phyloP scores from a whole-genome alignment of 768 basidiomycete species.

The Podaxis sp. region DNA sequence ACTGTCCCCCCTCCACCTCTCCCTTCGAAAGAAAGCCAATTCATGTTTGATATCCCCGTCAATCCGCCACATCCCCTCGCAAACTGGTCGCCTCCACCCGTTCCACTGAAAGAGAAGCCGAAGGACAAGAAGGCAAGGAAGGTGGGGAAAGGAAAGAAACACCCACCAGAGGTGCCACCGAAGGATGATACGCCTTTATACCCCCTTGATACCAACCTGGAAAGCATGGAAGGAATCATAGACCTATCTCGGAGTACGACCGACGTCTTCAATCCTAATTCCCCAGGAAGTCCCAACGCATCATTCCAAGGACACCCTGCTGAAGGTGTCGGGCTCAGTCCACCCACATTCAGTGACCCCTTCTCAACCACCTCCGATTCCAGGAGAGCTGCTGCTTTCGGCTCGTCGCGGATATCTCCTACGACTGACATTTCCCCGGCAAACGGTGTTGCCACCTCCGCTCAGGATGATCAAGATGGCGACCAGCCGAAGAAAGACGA shows the following conservation, averaged over 20 bases:
- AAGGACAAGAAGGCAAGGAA: constrained; percentile 10
- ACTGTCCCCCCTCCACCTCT: constrained; percentile 8
- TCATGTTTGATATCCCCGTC: constrained; percentile 1
- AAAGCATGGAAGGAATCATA: constrained; percentile 81
- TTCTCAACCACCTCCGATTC: constrained; percentile 22
- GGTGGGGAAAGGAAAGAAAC: constrained; percentile 9
- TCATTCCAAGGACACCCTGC: constrained; percentile 23
- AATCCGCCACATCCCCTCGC: constrained; percentile 5
- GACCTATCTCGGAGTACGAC: constrained; percentile 29
- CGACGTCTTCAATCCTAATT: constrained; percentile 26
- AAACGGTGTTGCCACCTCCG: not conserved
- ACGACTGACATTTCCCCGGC: constrained; percentile 7
- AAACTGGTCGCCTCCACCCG: not conserved
- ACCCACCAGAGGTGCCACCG: not conserved
- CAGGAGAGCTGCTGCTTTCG: not conserved
- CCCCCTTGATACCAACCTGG: constrained; percentile 62
- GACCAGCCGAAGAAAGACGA: constrained; percentile 17
- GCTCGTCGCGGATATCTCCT: constrained; percentile 11
- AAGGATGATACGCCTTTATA: constrained; percentile 24
- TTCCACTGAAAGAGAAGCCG: not conserved
- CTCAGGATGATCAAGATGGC: constrained; percentile 9
- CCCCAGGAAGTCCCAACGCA: constrained; percentile 41
- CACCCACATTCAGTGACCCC: constrained; percentile 35
- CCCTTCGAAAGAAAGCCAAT: not conserved
- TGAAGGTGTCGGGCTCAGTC: constrained; percentile 20